phyloP scores from a whole-genome alignment of 768 basidiomycete species.

The Amanita thiersii region DNA sequence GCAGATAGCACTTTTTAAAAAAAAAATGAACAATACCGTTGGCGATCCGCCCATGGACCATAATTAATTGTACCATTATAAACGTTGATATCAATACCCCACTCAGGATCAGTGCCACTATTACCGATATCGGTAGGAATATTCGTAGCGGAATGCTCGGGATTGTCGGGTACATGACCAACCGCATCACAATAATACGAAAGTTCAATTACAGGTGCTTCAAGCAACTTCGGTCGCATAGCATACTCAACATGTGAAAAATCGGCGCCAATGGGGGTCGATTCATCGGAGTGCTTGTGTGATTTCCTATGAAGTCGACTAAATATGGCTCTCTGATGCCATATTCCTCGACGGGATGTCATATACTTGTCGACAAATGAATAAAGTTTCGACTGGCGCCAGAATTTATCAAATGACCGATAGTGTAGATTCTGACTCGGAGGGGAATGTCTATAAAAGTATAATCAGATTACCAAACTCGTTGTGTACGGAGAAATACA shows the following conservation, averaged over 20 bases:
- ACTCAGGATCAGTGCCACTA: constrained; percentile 83
- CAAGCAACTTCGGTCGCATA: constrained; percentile 75
- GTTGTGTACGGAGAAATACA: background rate
- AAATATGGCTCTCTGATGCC: constrained; percentile 15
- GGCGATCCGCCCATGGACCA: constrained; percentile 96
- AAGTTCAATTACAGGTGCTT: constrained; percentile 69
- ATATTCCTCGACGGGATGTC: constrained; percentile 22
- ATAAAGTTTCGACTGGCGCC: constrained; percentile 45
- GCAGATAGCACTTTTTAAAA: background rate
- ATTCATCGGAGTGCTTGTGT: constrained; percentile 37
- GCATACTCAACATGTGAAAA: constrained; percentile 72
- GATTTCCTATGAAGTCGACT: constrained; percentile 15
- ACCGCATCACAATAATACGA: constrained; percentile 84
- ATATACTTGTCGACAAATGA: constrained; percentile 27
- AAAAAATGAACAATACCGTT: constrained; percentile 54
- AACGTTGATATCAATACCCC: constrained; percentile 86
- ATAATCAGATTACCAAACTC: background rate
- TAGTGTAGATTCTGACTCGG: constrained; percentile 25
- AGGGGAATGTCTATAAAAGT: constrained; percentile 20
- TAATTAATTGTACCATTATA: constrained; percentile 71
- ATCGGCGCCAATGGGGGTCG: constrained; percentile 47
- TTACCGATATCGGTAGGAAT: constrained; percentile 68
- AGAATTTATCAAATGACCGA: constrained; percentile 39
- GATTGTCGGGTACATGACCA: constrained; percentile 55
- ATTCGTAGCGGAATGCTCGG: constrained; percentile 15